Conservation (phyloP, 1,284 basidiomycete genomes). For the Rhodotorula mucilaginosa region DNA sequence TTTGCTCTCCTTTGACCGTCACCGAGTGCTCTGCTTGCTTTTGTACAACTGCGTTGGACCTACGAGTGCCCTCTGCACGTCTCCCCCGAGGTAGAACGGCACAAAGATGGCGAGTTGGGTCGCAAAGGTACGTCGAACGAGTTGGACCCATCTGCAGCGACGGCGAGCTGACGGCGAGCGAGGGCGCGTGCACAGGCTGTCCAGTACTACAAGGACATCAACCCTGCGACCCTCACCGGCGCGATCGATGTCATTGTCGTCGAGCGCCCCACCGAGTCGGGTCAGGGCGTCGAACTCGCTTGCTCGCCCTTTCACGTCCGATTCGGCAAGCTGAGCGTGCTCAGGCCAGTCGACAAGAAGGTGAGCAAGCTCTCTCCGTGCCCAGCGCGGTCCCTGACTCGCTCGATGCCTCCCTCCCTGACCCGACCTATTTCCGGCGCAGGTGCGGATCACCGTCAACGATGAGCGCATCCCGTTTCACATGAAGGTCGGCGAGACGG, state of each 20-base stretch:
- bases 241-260: conserved; percentile 97
- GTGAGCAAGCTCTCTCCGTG: conserved; percentile 51
- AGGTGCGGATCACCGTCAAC: conserved; percentile 55
- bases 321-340: conserved; percentile 96
- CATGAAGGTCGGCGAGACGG: conserved; percentile 99
- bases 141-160: not conserved
- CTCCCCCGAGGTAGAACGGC: not conserved
- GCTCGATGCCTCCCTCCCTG: not conserved
- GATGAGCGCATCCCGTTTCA: conserved; percentile 75
- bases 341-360: conserved; percentile 91
- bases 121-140: not conserved
- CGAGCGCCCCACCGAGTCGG: conserved; percentile 61
- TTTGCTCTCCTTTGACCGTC: not conserved
- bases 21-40: not conserved
- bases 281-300: conserved; percentile 60
- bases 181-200: conserved; percentile 22
- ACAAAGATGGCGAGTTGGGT: not conserved
- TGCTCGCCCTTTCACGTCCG: conserved; percentile 97
- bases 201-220: conserved; percentile 56
- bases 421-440: not conserved
- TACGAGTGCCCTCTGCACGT: not conserved
- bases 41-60: not conserved
- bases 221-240: conserved; percentile 89
- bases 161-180: not conserved
- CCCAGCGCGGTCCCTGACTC: conserved; percentile 32